A percentile compares a stretch with the other conserved stretches of the same genome.
Conservation (phyloP, 129 eudicot species). For the Escallonia herrerae region DNA sequence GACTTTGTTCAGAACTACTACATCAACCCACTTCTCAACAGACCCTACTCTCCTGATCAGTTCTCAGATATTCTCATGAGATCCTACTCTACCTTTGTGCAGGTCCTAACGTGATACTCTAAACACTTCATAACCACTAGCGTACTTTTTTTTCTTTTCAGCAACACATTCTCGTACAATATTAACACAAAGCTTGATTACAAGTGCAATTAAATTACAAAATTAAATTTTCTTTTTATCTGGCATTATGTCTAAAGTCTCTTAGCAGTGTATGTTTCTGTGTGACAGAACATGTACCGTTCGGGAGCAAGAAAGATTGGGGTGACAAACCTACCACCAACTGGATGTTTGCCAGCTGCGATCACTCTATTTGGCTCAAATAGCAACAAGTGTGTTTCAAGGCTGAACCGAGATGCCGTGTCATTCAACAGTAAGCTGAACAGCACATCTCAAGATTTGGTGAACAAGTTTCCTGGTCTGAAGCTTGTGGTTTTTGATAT, state of each 20-base stretch:
- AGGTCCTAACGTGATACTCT: slow-evolving; percentile 23
- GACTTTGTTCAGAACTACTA: slow-evolving; percentile 74
- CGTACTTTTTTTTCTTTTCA: too few relatives aligned
- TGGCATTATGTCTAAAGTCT: too few relatives aligned
- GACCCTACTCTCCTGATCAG: slow-evolving; percentile 40
- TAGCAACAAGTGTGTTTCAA: slow-evolving; percentile 45
- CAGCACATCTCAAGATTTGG: slow-evolving; percentile 38
- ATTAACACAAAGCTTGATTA: too few relatives aligned
- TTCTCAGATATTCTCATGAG: slow-evolving; percentile 49
- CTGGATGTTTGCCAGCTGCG: slow-evolving; percentile 80
- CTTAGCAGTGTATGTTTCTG: too few relatives aligned
- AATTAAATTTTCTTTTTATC: too few relatives aligned
- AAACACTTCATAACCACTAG: too few relatives aligned
- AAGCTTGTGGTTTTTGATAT: slow-evolving; percentile 73
- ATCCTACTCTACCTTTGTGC: slow-evolving; percentile 46
- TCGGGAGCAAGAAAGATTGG: slow-evolving; percentile 72
- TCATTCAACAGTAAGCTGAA: slow-evolving; percentile 61
- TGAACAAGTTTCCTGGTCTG: slow-evolving; percentile 31
- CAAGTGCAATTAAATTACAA: too few relatives aligned
- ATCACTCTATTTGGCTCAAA: slow-evolving; percentile 65
- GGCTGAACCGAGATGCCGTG: slow-evolving; percentile 52
- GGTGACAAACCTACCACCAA: slow-evolving; percentile 65
- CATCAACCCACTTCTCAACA: slow-evolving; percentile 44
- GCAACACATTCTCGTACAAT: too few relatives aligned
- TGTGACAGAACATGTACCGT: slow-evolving; percentile 43